Conservation (phyloP, 2,329 filamentous ascomycete genomes). For the Venturia nashicola region DNA sequence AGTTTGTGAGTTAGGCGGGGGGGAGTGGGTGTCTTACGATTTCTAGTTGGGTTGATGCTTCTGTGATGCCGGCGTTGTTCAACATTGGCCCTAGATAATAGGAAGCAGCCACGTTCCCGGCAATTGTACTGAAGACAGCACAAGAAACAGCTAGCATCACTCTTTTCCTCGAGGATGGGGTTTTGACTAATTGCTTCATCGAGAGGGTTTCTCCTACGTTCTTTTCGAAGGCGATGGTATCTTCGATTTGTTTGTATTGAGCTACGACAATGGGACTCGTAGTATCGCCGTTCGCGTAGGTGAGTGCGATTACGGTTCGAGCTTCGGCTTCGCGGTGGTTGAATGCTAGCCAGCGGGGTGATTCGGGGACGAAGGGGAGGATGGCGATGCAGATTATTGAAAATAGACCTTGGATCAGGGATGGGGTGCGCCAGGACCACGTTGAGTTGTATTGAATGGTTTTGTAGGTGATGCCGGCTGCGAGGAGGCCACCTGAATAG, state of each 20-base stretch:
- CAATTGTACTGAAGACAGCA: constrained; percentile 23
- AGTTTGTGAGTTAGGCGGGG: background rate
- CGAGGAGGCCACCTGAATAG: constrained; percentile 24
- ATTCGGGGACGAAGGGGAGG: constrained; percentile 32
- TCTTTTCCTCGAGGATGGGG: constrained; percentile 24
- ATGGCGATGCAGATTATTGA: constrained; percentile 29
- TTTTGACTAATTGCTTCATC: constrained; percentile 25
- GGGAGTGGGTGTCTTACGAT: constrained; percentile 16
- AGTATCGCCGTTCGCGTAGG: constrained; percentile 32
- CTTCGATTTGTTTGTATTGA: constrained; percentile 35
- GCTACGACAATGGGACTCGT: constrained; percentile 26
- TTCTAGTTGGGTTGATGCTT: constrained; percentile 31
- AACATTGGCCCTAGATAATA: constrained; percentile 33
- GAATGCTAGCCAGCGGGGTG: constrained; percentile 35
- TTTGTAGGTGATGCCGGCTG: constrained; percentile 35
- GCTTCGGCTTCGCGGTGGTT: constrained; percentile 31
- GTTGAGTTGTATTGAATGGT: constrained; percentile 30
- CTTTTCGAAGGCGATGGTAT: constrained; percentile 34
- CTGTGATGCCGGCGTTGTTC: constrained; percentile 33
- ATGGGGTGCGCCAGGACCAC: constrained; percentile 36
- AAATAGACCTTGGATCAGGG: constrained; percentile 31
- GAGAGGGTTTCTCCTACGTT: constrained; percentile 26
- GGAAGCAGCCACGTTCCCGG: constrained; percentile 29
- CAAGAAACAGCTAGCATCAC: constrained; percentile 28
- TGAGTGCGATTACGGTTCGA: constrained; percentile 28